Base-by-base conservation (phyloP, 352 stramenopile species). In the Phytophthora europaea region DNA sequence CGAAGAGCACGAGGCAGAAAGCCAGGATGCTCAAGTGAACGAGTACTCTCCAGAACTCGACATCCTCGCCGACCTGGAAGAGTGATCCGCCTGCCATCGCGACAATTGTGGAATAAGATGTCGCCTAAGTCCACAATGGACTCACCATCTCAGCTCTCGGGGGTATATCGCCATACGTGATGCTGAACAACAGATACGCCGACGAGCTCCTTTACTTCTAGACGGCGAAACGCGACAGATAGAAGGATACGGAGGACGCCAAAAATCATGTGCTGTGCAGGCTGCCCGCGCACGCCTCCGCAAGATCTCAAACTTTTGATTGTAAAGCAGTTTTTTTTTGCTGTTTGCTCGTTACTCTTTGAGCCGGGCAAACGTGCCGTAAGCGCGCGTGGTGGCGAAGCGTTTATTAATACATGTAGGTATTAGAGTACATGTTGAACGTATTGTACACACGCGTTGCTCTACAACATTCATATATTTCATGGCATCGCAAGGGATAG, bases 31-130 rank as follows among this genome's bases (percentile, higher is more conserved):
- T 86, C 51, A 91, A 61, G 45, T 87, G 74, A 36, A 61, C 51
- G 2, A 90, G 69, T 36, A 92, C 69, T 62, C 80, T 72, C 81
- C 74, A 83, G 61, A 90, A 76, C 60, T 87, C 83, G 26, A 92
- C 78, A 75, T 86, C 85, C 43, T 90, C 75, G 48, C 83, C 85
- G 13, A 91, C 80, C 55, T 70, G 69, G 67, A 92, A 91, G 34
- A 89, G 71, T 33, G 85, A 90, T 52, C 66, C 70, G 62, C 73
- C 73, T 75, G 28, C 73, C 73, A 80, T 80, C 18, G 45, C 31
- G 61, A 7, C 31, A 52, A 60, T 70, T 72, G 20, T 28, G 54
- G 60, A 79, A 50, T 79, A 51, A 40, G 10, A 5, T 15, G 38
- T 47, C 51, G 18, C 31, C 34, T 8, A 54, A 59, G 28, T 53